These are phyloP conservation scores for Termitomyces sp. DNA, from an alignment of 768 basidiomycete genomes.

Conservation along the genomic window DNA sequence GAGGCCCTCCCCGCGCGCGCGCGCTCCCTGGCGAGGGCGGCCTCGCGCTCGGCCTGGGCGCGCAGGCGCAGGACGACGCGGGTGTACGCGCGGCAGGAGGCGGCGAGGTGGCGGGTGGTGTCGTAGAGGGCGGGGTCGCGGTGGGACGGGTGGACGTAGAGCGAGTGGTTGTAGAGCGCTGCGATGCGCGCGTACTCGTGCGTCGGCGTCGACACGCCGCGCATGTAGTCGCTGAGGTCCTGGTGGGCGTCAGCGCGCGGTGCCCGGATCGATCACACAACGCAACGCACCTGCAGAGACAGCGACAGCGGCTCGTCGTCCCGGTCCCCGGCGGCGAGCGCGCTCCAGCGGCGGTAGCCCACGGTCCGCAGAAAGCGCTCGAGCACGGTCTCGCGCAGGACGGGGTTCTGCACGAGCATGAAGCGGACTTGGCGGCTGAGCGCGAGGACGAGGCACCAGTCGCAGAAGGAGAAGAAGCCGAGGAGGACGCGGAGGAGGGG, in stretches of 20 bases:
- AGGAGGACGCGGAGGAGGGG: slow-evolving; percentile 50
- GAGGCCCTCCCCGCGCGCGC: slow-evolving; percentile 22
- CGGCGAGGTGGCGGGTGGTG: slow-evolving; percentile 46
- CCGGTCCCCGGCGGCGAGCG: no score
- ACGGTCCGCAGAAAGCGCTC: slow-evolving; percentile 66
- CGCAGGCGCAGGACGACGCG: slow-evolving; percentile 76
- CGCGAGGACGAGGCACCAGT: slow-evolving; percentile 61
- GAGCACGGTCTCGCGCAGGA: slow-evolving; percentile 58
- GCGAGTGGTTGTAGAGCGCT: slow-evolving; percentile 48
- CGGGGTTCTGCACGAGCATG: slow-evolving; percentile 40
- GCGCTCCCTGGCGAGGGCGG: slow-evolving; percentile 19
- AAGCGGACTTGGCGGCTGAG: slow-evolving; percentile 50
- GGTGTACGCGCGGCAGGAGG: slow-evolving; percentile 70
- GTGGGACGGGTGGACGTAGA: slow-evolving; percentile 33
- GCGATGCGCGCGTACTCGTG: slow-evolving; percentile 68
- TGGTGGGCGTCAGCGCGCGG: slow-evolving; percentile 18
- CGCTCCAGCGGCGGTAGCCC: slow-evolving; percentile 66
- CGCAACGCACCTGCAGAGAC: slow-evolving; percentile 58
- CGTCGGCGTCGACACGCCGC: slow-evolving; percentile 69
- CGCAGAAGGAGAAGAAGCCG: slow-evolving; percentile 61
- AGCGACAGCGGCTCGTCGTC: slow-evolving; percentile 61
- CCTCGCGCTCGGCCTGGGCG: slow-evolving; percentile 67
- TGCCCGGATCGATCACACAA: no score
- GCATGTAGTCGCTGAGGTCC: slow-evolving; percentile 80
- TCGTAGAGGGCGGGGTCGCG: slow-evolving; percentile 35